Base-by-base conservation (phyloP, 495 filamentous ascomycete genomes). In the Podospora pseudocomata region DNA sequence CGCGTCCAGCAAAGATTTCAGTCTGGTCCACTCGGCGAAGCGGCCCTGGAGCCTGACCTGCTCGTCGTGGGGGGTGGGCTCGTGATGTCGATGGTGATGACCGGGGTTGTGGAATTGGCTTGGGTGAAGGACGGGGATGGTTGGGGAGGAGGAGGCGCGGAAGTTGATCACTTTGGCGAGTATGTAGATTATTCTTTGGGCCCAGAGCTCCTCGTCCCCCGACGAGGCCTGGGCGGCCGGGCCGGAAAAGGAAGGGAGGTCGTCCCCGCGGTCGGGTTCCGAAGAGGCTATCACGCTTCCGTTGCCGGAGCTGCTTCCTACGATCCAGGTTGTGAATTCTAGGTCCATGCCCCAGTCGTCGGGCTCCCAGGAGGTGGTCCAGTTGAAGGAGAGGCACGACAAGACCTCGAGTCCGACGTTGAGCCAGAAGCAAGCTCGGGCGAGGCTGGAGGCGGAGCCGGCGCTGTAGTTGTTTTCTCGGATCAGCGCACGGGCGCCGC, bases 381-480 rank as follows among this genome's bases (percentile, higher is more conserved):
- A 96, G 77, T 92, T 92, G 77, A 93, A 92, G 67, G 91, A 88
- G 23, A 98, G 79, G 77, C 93, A 97, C 70, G 87, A 91, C 26
- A 97, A 83, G 15, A 98, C 80, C 75, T 99, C 95, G 87, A 96
- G 91, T 18, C 90, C 88, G 16, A 96, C 87, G 72, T 96, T 97
- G 19, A 97, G 79, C 93, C 94, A 97, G 79, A 98, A 98, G 77
- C 94, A 97, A 13, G 94, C 92, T 1, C 89, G 88, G 9, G 92
- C 93, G 57, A 97, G 86, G 4, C 93, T 92, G 3, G 83, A 84
- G 15, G 39, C 9, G 28, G 91, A 90, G 63, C 85, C 87, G 1
- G 93, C 92, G 71, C 89, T 91, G 95, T 95, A 99, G 16, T 87
- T 86, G 74, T 93, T 97, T 75, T 97, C 92, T 70, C 91, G 91